Evolutionary conservation across 23 red algal genomes (phyloP).

Genomic region (Gracilaria domingensis): DNA sequence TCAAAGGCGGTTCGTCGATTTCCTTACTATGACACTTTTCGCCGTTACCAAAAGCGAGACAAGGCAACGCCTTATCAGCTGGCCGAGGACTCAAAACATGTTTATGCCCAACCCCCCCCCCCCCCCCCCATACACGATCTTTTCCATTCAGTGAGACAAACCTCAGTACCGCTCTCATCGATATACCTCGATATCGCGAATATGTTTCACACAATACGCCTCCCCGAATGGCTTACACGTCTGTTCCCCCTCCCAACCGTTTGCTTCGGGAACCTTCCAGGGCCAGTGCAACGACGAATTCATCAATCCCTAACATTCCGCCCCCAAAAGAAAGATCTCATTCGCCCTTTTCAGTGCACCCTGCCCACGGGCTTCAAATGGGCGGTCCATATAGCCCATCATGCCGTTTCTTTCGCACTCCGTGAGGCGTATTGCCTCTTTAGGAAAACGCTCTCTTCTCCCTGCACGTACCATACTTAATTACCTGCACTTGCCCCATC

Average conservation of each 20-base stretch:
- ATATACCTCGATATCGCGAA: constrained; percentile 39
- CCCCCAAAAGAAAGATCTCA: background rate
- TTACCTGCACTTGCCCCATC: background rate
- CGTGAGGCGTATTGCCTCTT: background rate
- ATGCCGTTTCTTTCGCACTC: background rate
- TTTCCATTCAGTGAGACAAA: background rate
- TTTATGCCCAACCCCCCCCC: constrained; percentile 17
- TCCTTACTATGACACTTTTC: constrained; percentile 7
- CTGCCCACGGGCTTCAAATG: constrained; percentile 43
- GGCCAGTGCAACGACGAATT: background rate
- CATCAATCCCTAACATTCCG: background rate
- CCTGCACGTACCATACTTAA: background rate
- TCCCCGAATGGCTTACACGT: background rate
- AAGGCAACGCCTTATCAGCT: constrained; percentile 2
- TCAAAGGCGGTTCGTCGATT: background rate
- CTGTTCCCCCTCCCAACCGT: constrained; percentile 5
- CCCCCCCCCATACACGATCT: constrained; percentile 1
- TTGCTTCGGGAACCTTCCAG: constrained; percentile 22
- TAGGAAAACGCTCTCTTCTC: background rate
- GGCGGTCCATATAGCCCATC: constrained; percentile 35
- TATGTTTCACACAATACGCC: constrained; percentile 43
- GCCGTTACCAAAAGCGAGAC: background rate
- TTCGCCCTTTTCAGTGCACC: constrained; percentile 13
- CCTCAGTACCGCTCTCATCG: background rate
- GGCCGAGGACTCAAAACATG: background rate